Base-by-base conservation (phyloP, 495 filamentous ascomycete species). In the Aspergillus leporis region DNA sequence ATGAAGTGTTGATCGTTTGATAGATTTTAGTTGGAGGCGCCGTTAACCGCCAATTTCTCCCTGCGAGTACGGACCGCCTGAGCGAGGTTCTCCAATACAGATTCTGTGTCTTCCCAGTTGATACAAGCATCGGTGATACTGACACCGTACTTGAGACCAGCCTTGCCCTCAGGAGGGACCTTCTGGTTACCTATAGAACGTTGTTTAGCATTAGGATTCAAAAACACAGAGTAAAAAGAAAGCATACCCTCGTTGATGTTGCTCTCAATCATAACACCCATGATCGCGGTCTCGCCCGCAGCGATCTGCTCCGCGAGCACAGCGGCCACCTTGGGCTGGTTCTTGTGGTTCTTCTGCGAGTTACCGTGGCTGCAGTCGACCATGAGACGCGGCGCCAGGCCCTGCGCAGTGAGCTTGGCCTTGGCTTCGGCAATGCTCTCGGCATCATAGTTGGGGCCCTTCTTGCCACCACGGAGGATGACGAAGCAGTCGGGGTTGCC, bases 401-500 rank as follows among this genome's bases (percentile, higher is more conserved):
- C 87, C 59, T 86, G 82, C 56, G 86, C 83, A 54, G 66, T 75
- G 32, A 96, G 78, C 55, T 87, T 86, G 30, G 81, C 78, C 71
- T 91, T 91, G 13, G 90, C 86, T 48, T 85, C 87, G 9, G 77
- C 78, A 66, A 99, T 92, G 71, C 90, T 96, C 61, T 87, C 78
- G 2, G 85, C 81, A 73, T 98, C 93, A 78, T 89, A 99, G 76
- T 99, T 99, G 31, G 93, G 93, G 43, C 94, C 94, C 66, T 83
- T 87, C 67, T 89, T 97, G 46, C 95, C 95, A 58, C 95, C 95
- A 55, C 95, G 86, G 55, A 99, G 83, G 65, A 99, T 98, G 51
- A 96, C 92, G 76, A 96, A 99, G 82, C 94, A 96, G 70, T 99
- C 93, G 19, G 97, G 93, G 76, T 99, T 99, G 45, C 95, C 95